A percentile compares a stretch with the other conserved stretches of the same genome.
phyloP scores from a whole-genome alignment of 2,329 filamentous ascomycete species.

The Exophiala spinifera region DNA sequence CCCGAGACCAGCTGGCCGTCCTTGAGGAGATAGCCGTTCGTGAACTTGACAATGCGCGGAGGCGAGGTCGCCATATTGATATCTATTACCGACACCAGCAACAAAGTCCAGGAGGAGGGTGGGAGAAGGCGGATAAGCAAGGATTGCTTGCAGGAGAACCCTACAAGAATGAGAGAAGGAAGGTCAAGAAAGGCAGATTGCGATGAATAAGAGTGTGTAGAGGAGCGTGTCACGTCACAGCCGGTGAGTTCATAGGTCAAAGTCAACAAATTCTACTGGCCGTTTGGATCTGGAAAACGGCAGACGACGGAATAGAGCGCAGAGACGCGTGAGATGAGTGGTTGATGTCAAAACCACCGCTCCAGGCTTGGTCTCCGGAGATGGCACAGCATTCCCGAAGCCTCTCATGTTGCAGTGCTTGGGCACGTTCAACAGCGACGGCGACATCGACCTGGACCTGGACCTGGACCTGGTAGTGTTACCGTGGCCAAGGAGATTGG shows the following conservation, averaged over 20 bases:
- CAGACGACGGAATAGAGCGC: conserved; percentile 19
- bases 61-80: conserved; percentile 32
- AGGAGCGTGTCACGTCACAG: conserved; percentile 23
- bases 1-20: conserved; percentile 65
- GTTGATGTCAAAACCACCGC: background rate
- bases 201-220: conserved; percentile 46
- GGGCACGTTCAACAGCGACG: conserved; percentile 18
- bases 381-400: background rate
- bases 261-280: conserved; percentile 16
- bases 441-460: no score
- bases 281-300: conserved; percentile 5
- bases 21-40: conserved; percentile 76
- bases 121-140: conserved; percentile 10
- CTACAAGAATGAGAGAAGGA: conserved; percentile 24
- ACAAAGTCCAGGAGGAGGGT: conserved; percentile 34
- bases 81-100: conserved; percentile 25
- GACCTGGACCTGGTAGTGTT: conserved; percentile 12
- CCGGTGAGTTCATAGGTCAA: background rate
- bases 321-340: background rate
- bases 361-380: background rate
- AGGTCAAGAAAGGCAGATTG: conserved; percentile 63
- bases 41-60: conserved; percentile 73
- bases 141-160: conserved; percentile 21
- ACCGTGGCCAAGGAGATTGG: background rate
- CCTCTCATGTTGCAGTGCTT: conserved; percentile 22